A percentile compares a stretch with the other conserved stretches of the same genome.
phyloP scores from a whole-genome alignment of 148 eudicot species.

The Rhododendron molle region DNA sequence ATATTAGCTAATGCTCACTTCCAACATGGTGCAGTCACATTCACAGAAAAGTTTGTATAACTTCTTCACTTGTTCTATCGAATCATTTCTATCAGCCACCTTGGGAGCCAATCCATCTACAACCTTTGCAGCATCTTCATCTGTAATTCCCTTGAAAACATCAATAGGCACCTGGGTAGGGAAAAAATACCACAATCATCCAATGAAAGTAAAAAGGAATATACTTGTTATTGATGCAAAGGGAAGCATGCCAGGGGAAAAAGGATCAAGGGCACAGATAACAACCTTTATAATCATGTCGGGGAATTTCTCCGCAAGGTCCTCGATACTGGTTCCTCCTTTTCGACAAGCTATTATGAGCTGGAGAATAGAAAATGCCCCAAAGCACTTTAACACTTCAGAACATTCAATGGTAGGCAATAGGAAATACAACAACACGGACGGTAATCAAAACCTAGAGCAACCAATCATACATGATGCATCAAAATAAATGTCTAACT shows the following conservation, averaged over 20 bases:
- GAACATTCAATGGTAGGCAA: neutral
- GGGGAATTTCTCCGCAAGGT: constrained; percentile 95
- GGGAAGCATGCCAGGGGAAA: neutral
- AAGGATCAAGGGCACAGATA: neutral
- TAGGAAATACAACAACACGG: neutral
- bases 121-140: constrained; percentile 95
- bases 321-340: constrained; percentile 98
- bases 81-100: constrained; percentile 69
- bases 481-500: too few species aligned
- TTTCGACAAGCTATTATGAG: constrained; percentile 85
- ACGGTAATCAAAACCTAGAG: neutral
- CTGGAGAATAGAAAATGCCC: constrained; percentile 30
- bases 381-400: neutral
- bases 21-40: constrained; percentile 87
- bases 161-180: constrained; percentile 76
- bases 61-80: constrained; percentile 96
- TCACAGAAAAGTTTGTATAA: constrained; percentile 81
- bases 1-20: constrained; percentile 41
- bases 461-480: constrained; percentile 9
- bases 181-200: neutral
- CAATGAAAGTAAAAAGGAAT: constrained; percentile 8
- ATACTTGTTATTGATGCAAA: neutral
- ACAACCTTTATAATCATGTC: constrained; percentile 93
- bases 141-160: constrained; percentile 88
- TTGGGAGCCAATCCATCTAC: constrained; percentile 84